Evolutionary conservation across 2,329 filamentous ascomycete species (phyloP).

Genomic region (Dichotomopilus funicola): DNA sequence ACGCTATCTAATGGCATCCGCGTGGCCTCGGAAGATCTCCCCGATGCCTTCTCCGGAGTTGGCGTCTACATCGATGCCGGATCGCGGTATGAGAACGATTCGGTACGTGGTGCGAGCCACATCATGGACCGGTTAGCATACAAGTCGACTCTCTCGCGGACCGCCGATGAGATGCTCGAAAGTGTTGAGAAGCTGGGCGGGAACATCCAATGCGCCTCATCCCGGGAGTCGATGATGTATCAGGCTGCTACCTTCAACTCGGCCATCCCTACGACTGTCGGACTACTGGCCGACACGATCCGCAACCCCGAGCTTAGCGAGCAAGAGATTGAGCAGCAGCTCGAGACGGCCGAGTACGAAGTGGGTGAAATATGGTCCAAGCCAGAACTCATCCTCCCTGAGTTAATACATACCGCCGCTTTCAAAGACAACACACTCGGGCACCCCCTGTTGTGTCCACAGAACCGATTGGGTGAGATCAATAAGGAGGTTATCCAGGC

Average conservation of each 20-base stretch:
- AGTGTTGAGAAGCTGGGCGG: slow-evolving; percentile 82
- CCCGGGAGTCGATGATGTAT: slow-evolving; percentile 96
- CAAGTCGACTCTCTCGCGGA: slow-evolving; percentile 70
- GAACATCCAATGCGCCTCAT: slow-evolving; percentile 95
- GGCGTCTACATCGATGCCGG: slow-evolving; percentile 95
- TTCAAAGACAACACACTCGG: slow-evolving; percentile 95
- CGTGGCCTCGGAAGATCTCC: slow-evolving; percentile 88
- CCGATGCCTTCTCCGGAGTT: slow-evolving; percentile 89
- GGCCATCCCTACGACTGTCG: slow-evolving; percentile 75
- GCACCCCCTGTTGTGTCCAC: slow-evolving; percentile 85
- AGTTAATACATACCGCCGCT: slow-evolving; percentile 90
- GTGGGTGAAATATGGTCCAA: slow-evolving; percentile 97
- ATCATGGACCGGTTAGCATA: slow-evolving; percentile 95
- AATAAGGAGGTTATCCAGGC: slow-evolving; percentile 64
- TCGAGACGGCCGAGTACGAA: slow-evolving; percentile 90
- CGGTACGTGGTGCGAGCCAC: slow-evolving; percentile 83
- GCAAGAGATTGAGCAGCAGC: slow-evolving; percentile 77
- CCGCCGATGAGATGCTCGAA: slow-evolving; percentile 80
- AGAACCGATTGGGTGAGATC: slow-evolving; percentile 72
- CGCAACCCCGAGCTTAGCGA: slow-evolving; percentile 78
- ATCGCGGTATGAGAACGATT: slow-evolving; percentile 84
- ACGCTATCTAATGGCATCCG: slow-evolving; percentile 87
- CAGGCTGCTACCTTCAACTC: slow-evolving; percentile 97
- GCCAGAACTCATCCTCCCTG: slow-evolving; percentile 90
- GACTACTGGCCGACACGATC: slow-evolving; percentile 86